Conservation (phyloP, 495 filamentous ascomycete genomes). For the Pseudoneurospora amorphoporcata region DNA sequence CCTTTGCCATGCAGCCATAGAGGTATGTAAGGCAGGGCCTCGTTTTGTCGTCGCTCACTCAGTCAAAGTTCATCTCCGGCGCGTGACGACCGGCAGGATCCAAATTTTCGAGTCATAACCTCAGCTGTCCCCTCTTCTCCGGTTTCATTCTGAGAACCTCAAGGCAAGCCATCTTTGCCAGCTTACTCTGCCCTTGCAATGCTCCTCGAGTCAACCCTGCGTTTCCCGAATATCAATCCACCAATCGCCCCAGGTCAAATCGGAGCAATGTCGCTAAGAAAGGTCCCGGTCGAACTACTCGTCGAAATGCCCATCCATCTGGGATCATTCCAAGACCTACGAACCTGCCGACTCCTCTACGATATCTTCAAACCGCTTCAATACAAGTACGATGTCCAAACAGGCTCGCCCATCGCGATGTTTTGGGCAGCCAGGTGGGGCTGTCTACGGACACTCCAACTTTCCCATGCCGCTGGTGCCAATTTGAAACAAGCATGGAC, state of each 20-base stretch:
- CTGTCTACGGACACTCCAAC: background rate
- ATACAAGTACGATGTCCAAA: slow-evolving; percentile 1
- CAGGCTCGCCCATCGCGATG: background rate
- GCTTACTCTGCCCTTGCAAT: too few species aligned
- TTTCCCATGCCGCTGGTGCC: slow-evolving; percentile 1
- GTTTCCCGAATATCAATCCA: background rate
- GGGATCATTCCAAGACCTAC: background rate
- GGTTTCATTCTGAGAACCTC: too few species aligned
- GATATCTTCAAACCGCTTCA: background rate
- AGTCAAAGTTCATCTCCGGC: too few species aligned
- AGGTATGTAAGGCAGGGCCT: background rate
- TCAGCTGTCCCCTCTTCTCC: too few species aligned
- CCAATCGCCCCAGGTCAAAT: too few species aligned
- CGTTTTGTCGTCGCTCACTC: background rate
- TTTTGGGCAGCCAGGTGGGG: slow-evolving; percentile 5
- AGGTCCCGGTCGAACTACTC: slow-evolving; percentile 1
- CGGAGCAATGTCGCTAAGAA: background rate
- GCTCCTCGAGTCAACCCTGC: too few species aligned
- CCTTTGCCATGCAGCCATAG: background rate
- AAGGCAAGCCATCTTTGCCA: too few species aligned
- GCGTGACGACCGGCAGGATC: too few species aligned
- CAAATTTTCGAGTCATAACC: too few species aligned
- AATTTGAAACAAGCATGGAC: background rate
- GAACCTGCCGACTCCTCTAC: background rate
- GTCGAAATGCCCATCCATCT: slow-evolving; percentile 6